Evolutionary conservation across 2,329 filamentous ascomycete genomes (phyloP), one percentile per base, ranked within the genome.

Genomic region (Fusarium anguioides): DNA sequence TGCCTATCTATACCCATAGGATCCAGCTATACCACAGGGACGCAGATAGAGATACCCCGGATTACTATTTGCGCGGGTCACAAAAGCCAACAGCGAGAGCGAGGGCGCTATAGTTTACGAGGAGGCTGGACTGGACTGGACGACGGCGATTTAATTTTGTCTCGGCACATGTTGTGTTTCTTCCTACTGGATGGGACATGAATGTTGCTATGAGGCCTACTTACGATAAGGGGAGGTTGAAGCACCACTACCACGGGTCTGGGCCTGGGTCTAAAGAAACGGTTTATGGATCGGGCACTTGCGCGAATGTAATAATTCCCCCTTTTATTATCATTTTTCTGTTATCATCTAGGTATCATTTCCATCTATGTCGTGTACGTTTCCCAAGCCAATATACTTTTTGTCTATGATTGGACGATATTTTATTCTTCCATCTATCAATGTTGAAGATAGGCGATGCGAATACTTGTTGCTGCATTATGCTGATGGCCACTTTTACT

Each of bases 281-380:
- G 70, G 68, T 65, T 65, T 48, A 68, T 36, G 66, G 65, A 69
- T 67, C 68, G 64, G 70, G 73, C 76, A 78, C 75, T 79, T 81
- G 74, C 79, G 78, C 78, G 81, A 71, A 67, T 83, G 81, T 83
- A 83, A 81, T 83, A 83, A 78, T 79, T 77, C 77, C 79, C 74
- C 76, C 76, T 76, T 76, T 76, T 76, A 74, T 73, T 76, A 75
- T 73, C 76, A 72, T 64, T 64, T 69, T 64, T 71, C 69, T 64
- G 68, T 66, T 70, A 68, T 65, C 60, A 62, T 70, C 67, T 67
- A 41, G 42, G 58, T 57, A 58, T 54, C 54, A 31, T 67, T 70
- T 72, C 62, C 41, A 65, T 49, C 23, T 24, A 49, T 71, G 69
- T 66, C 59, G 64, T 73, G 68, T 71, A 73, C 60, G 69, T 63